Base-by-base conservation (phyloP, 768 basidiomycete species). In the Suillus ampliporus region DNA sequence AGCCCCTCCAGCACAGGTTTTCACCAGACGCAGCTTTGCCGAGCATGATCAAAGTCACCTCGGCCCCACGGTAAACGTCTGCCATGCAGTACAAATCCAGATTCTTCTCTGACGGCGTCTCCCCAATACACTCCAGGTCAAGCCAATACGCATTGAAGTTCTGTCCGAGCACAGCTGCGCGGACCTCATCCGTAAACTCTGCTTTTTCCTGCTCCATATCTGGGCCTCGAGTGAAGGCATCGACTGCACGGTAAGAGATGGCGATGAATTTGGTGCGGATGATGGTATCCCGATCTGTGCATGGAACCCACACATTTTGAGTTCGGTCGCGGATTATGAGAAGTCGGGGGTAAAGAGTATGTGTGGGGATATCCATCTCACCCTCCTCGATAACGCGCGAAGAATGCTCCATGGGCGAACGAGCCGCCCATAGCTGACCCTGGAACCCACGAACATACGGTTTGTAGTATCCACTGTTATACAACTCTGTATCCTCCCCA, bases 371-470 rank as follows among this genome's bases (percentile, higher is more conserved):
- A 17, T 63, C 60, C 60, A 66, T 54, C 35, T 58, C 60, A 8
- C 37, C 40, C 28, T 53, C 40, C 14, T 62, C 56, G 8, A 62
- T 28, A 28, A 51, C 1, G 19, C 65, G 66, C 4, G 48, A 43
- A 11, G 69, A 69, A 50, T 65, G 41, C 17, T 69, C 69, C 47
- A 28, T 70, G 2, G 19, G n/a, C 5, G 69, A 69, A 34, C 69
- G 69, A 11, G 69, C 68, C 23, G 69, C 63, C 68, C 68, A 69
- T 50, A 69, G 44, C 40, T 69, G 69, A 3, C 66, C 60, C 35
- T 46, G 63, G 56, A 62, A 70, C 1, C 66, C 53, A 5, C 64
- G 57, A 14, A 26, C 34, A 17, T 67, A 70, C 8, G 31, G 2
- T 4, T 57, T 57, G 60, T 60, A 60, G 10, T 41, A 35, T 7